Conservation (phyloP, 1,284 basidiomycete species). For the Entoloma clypeatum region DNA sequence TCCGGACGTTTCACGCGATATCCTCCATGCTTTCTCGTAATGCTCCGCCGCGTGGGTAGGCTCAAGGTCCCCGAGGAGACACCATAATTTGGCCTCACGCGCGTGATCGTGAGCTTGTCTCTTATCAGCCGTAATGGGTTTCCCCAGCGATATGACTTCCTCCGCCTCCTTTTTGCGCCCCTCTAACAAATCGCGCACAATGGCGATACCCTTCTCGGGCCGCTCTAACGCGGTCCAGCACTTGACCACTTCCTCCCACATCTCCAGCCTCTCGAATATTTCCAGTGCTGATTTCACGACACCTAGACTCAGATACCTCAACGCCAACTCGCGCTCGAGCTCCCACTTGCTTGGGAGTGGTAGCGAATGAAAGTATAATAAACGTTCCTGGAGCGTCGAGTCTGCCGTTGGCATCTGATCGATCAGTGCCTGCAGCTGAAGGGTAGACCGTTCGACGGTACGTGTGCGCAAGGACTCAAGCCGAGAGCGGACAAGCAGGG, state of each 20-base stretch:
- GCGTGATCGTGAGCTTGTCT: constrained; percentile 56
- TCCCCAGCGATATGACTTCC: constrained; percentile 60
- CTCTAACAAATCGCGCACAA: constrained; percentile 81
- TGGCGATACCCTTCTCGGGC: constrained; percentile 68
- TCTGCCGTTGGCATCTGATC: constrained; percentile 93
- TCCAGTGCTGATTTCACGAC: constrained; percentile 85
- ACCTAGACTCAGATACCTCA: constrained; percentile 77
- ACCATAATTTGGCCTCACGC: constrained; percentile 92
- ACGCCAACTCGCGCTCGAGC: constrained; percentile 84
- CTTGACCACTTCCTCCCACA: constrained; percentile 94
- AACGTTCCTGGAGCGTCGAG: constrained; percentile 63
- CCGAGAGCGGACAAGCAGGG: constrained; percentile 84
- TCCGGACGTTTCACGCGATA: constrained; percentile 78
- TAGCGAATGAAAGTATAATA: constrained; percentile 77
- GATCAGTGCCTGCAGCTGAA: constrained; percentile 90
- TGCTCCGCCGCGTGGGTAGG: constrained; percentile 61
- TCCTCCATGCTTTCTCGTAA: constrained; percentile 82
- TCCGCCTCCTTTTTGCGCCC: constrained; percentile 83
- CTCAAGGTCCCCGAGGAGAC: constrained; percentile 91
- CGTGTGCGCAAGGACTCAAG: constrained; percentile 84
- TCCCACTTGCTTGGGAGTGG: constrained; percentile 88
- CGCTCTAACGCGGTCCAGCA: constrained; percentile 82
- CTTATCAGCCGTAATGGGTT: constrained; percentile 40
- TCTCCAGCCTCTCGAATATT: constrained; percentile 89
- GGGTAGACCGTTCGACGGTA: constrained; percentile 83